Base-by-base conservation (phyloP, 106 monocot genomes). In the Acorus gramineus region DNA sequence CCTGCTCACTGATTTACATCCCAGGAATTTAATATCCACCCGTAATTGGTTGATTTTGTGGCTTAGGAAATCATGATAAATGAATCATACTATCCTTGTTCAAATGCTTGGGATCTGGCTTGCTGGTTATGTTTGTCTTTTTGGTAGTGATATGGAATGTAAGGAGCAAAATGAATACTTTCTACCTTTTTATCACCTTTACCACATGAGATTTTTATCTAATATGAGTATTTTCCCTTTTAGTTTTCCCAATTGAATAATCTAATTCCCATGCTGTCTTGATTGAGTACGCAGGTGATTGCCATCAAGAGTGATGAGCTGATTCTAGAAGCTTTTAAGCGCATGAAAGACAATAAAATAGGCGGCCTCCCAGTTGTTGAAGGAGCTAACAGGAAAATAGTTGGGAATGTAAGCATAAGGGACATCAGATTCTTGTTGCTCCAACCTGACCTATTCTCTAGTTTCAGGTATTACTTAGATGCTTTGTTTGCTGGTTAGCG, bases 321-420 rank as follows among this genome's bases (percentile, higher is more conserved):
- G 50, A 77, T 98, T 46, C 56, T 98, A 47, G 91, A 88, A 72
- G 96, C 88, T 10, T 98, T 98, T 64, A 87, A 90, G 66, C 71
- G 74, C 51, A 98, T 91, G 96, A 88, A 70, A 51, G 96, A 92
- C 55, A 85, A 88, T 53, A 52, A 64, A 55, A 83, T 98, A 4
- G 85, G 87, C 50, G 96, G 91, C 11, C 77, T 98, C 28, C 96
- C 92, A 14, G 87, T 92, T 54, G 44, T 88, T 42, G 85, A 88
- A 67, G 81, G 82, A 3, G 67, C 85, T 14, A 73, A 52, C 6
- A 70, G 66, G 49, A 85, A 85, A 67, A 80, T 92, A 13, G 59
- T 92, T 13, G 96, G 87, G 0, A 74, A 79, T 56, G 44, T 98
- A 46, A 83, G 96, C 81, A 83, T 98, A 44, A 78, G 79, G 8